These are phyloP conservation scores for Pelargonium nanum DNA, from an alignment of 345 rosid species.

Conservation along the genomic window DNA sequence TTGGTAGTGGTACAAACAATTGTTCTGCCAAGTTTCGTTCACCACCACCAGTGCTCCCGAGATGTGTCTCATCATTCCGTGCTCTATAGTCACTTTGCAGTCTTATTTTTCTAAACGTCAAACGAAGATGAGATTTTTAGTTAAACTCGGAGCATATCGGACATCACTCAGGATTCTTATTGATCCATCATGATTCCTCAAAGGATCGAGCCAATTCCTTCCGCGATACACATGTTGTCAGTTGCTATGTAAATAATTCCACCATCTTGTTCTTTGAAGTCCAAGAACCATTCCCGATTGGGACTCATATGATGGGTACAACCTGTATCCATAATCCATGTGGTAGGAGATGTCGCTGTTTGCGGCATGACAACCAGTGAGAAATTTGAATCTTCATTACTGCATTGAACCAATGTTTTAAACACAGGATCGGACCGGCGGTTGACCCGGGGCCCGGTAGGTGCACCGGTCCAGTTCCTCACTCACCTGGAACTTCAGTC, in stretches of 20 bases:
- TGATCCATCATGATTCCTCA: constrained; percentile 5
- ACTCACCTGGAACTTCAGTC: too few species aligned
- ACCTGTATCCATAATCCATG: constrained; percentile 1
- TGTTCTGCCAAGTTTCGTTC: too few species aligned
- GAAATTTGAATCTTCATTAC: not conserved
- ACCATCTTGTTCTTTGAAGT: constrained; percentile 1
- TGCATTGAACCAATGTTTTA: too few species aligned
- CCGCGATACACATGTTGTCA: not conserved
- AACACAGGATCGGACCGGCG: too few species aligned
- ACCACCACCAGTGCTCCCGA: not conserved
- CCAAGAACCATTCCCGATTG: constrained; percentile 1
- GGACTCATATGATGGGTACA: constrained; percentile 7
- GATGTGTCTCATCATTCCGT: not conserved
- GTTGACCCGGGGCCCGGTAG: too few species aligned
- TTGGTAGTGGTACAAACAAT: too few species aligned
- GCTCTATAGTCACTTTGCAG: not conserved
- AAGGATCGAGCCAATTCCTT: not conserved
- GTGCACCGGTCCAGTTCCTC: too few species aligned
- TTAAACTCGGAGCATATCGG: not conserved
- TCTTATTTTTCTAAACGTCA: not conserved
- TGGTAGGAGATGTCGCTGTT: not conserved
- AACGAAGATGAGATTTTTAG: not conserved
- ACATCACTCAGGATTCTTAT: not conserved
- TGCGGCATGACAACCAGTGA: not conserved
- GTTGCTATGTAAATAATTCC: constrained; percentile 3